Percentiles rank a stretch among this genome's conserved stretches.
These are phyloP conservation scores for Escovopsis sp. DNA, from an alignment of 2,329 filamentous ascomycete species.

Conservation along the genomic window DNA sequence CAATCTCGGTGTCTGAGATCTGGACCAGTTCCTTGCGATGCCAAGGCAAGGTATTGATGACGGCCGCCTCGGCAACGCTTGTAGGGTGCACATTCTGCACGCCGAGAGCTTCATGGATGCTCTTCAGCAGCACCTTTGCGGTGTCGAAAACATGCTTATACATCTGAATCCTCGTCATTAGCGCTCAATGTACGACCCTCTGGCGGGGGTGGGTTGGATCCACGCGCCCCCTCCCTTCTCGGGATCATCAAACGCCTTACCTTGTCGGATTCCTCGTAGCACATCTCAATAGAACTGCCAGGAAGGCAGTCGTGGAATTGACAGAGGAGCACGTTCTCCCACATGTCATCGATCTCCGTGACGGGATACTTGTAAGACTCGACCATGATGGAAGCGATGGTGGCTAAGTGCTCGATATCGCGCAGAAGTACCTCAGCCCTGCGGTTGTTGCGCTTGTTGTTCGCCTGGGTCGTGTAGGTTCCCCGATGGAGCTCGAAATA, in stretches of 20 bases:
- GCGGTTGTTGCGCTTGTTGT: conserved; percentile 92
- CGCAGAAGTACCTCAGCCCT: conserved; percentile 72
- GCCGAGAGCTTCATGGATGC: conserved; percentile 53
- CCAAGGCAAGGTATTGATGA: conserved; percentile 83
- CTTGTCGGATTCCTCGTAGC: conserved; percentile 87
- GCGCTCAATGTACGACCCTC: no score
- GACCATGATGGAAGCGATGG: conserved; percentile 62
- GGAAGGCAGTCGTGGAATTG: conserved; percentile 97
- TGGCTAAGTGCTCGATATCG: conserved; percentile 77
- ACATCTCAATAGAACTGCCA: conserved; percentile 93
- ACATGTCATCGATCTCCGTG: conserved; percentile 86
- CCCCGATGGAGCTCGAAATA: conserved; percentile 97
- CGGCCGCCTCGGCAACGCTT: conserved; percentile 36
- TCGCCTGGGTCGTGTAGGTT: conserved; percentile 92
- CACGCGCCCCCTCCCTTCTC: no score
- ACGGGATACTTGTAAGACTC: conserved; percentile 79
- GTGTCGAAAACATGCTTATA: conserved; percentile 72
- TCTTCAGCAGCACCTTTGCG: conserved; percentile 54
- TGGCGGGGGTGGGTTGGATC: no score
- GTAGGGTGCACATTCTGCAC: conserved; percentile 31
- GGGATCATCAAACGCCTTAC: conserved; percentile 20
- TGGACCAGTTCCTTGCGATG: conserved; percentile 57
- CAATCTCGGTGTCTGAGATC: conserved; percentile 37
- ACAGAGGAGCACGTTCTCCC: conserved; percentile 81
- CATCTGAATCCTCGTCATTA: conserved; percentile 28